Base-by-base conservation (phyloP, 2,329 filamentous ascomycete genomes). In the Cladosporium sp. region DNA sequence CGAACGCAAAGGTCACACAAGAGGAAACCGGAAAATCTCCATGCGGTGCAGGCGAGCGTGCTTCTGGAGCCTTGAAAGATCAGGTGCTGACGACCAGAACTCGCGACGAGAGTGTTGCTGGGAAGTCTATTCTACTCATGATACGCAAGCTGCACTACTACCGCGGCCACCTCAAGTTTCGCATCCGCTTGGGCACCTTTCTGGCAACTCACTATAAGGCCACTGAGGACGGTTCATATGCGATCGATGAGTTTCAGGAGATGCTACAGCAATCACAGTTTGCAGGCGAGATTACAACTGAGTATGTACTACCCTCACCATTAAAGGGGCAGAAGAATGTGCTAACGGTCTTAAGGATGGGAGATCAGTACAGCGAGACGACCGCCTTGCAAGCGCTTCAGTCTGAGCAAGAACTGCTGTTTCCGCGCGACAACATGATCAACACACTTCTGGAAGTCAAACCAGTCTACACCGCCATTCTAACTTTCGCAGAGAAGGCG, bases 131-230 rank as follows among this genome's bases (percentile, higher is more conserved):
- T 22, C 38, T 62, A 3, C 57, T 58, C 13, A 55, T 53, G 7
- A 53, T 70, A 11, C 40, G 43, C 12, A 61, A 63, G 24, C 48
- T 71, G 1, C 63, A 64, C 38, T 68, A 61, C 49, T 67, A 64
- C 43, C 62, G 60, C 39, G 68, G 67, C 27, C 51, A 62, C 18
- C 47, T 71, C 22, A 56, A 60, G 2, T 52, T 71, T 39, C 64
- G 67, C 12, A 53, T 70, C 7, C 58, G 61, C 5, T 61, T 71
- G n/a, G 69, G 69, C 5, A 67, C 54, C 2, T 67, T 70, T 27
- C 38, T 65, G 13, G 45, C 68, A 8, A 53, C 38, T 1, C 53
- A 52, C 15, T 68, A 58, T 43, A 58, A 51, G 40, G 42, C 50
- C 19, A 48, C 55, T 12, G 54, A 56, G 13, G 55, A 58, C 13